These are phyloP conservation scores for Leptoxyphium fumago DNA, from an alignment of 2,329 filamentous ascomycete species.

Conservation along the genomic window DNA sequence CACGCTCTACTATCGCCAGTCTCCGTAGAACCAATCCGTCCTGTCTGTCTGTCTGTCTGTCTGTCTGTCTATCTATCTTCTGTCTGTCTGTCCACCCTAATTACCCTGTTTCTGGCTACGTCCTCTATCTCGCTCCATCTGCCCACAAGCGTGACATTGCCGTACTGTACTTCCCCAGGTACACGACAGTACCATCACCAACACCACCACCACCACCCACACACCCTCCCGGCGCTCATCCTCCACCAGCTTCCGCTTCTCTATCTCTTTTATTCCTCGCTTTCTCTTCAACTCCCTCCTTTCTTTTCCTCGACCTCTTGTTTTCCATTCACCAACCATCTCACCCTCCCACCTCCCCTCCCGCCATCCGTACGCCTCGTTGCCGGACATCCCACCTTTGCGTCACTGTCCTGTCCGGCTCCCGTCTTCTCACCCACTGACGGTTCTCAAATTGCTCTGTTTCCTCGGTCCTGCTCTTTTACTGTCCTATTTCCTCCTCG, in stretches of 20 bases:
- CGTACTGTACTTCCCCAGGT: constrained; percentile 1
- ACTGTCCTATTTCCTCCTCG: neutral
- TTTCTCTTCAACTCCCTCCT: constrained; percentile 1
- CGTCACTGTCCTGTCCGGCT: too few relatives aligned
- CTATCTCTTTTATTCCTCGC: constrained; percentile 4
- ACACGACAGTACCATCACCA: too few relatives aligned
- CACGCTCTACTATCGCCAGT: too few relatives aligned
- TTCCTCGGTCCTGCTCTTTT: neutral
- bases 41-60: too few relatives aligned
- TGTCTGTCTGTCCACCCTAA: too few relatives aligned
- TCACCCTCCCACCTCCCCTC: neutral
- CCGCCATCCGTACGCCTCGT: neutral
- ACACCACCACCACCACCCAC: neutral
- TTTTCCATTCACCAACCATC: neutral
- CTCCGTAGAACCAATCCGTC: too few relatives aligned
- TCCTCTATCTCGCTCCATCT: neutral
- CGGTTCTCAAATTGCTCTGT: neutral
- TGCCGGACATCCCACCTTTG: too few relatives aligned
- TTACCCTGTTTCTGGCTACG: too few relatives aligned
- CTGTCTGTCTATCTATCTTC: too few relatives aligned
- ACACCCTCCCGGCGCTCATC: neutral
- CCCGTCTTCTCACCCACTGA: neutral
- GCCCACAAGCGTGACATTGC: neutral
- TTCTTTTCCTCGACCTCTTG: neutral
- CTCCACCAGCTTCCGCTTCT: neutral